Evolutionary conservation across 768 basidiomycete genomes (phyloP).

Genomic region (Suillus occidentalis): DNA sequence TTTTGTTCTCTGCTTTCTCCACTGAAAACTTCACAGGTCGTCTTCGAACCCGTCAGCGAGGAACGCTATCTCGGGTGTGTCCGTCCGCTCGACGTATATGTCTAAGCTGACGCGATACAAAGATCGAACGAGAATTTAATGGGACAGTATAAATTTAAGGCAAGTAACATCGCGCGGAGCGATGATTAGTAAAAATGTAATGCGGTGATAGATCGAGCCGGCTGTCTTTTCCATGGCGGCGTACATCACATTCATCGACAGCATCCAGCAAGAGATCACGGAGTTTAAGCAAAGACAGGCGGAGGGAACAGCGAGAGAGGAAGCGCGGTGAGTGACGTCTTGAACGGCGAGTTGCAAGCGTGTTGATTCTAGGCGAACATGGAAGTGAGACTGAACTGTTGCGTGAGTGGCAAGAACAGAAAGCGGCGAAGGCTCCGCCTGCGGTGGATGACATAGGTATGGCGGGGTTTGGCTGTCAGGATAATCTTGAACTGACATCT

Average conservation of each 20-base stretch:
- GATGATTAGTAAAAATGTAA: constrained; percentile 20
- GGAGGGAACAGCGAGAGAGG: constrained; percentile 37
- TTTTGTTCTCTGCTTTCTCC: neutral
- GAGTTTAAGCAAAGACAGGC: constrained; percentile 43
- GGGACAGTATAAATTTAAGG: constrained; percentile 54
- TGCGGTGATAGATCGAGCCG: constrained; percentile 42
- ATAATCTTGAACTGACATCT: neutral
- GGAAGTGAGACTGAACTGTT: constrained; percentile 44
- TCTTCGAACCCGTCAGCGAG: constrained; percentile 49
- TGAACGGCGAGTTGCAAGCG: neutral
- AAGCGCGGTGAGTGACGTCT: constrained; percentile 35
- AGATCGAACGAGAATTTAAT: constrained; percentile 54
- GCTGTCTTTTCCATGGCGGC: constrained; percentile 53
- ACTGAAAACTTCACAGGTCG: constrained; percentile 36
- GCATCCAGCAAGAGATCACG: constrained; percentile 41
- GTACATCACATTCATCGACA: constrained; percentile 43
- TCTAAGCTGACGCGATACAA: neutral
- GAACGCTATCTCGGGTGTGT: constrained; percentile 45
- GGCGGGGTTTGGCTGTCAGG: neutral
- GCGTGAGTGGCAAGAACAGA: constrained; percentile 41
- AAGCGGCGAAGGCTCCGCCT: constrained; percentile 13
- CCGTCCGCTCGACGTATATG: neutral
- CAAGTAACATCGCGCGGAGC: constrained; percentile 18
- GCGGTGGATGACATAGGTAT: neutral
- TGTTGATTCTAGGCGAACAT: constrained; percentile 8